phyloP scores from a whole-genome alignment of 2,329 filamentous ascomycete species.

The Sporothrix pseudoabietina region DNA sequence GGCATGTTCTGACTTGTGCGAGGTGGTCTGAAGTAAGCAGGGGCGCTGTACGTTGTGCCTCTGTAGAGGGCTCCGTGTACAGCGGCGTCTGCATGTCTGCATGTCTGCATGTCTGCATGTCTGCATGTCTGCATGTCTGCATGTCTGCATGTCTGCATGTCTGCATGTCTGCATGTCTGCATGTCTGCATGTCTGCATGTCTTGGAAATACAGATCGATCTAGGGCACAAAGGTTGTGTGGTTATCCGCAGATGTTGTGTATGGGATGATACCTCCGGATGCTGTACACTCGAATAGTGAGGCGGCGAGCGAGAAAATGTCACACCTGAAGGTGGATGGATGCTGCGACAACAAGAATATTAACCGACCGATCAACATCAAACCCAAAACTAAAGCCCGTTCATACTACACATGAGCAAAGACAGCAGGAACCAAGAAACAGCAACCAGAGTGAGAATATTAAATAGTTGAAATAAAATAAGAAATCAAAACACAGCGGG shows the following conservation, averaged over 20 bases:
- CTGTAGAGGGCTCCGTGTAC: neutral
- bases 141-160: neutral
- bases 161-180: neutral
- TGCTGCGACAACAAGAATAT: slow-evolving; percentile 4
- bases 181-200: neutral
- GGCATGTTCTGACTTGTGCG: neutral
- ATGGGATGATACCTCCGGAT: neutral
- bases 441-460: neutral
- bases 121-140: neutral
- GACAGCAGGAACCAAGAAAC: neutral
- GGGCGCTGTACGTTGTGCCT: neutral
- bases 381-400: neutral
- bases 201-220: neutral
- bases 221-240: neutral
- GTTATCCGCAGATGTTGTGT: neutral
- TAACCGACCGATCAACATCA: slow-evolving; percentile 26
- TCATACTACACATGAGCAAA: neutral
- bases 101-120: neutral
- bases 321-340: neutral
- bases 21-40: neutral
- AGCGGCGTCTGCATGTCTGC: neutral
- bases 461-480: neutral
- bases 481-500: slow-evolving; percentile 16
- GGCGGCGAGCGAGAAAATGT: neutral
- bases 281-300: neutral